Base-by-base conservation (phyloP, 768 basidiomycete genomes). In the Sporobolomyces roseus region DNA sequence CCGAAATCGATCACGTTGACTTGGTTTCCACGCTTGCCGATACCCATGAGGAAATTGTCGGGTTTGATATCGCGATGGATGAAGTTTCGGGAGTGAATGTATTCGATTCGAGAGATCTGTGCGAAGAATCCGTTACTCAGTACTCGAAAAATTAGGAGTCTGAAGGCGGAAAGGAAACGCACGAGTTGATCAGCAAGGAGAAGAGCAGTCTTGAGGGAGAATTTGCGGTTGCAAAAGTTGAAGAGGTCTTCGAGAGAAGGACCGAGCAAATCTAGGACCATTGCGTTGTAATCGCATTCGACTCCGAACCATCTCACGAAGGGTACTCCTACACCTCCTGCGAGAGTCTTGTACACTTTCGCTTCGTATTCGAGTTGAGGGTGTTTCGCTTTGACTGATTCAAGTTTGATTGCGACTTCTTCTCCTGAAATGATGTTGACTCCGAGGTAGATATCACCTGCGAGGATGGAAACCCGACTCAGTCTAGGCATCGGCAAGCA, bases 381-480 rank as follows among this genome's bases (percentile, higher is more conserved):
- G 75, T 99, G 96, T 80, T 99, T 99, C 74, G 96, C 96, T 81
- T 99, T 99, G 80, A 98, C 92, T 2, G 94, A 97, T 81, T 99
- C 96, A 76, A 99, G 90, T 82, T 99, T 99, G 85, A 99, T 99
- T 78, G 93, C 96, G 69, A 98, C 94, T 79, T 98, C 96, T 79
- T 99, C 96, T 30, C 94, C 94, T 23, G 94, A 97, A 78, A 98
- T 97, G 83, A 99, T 97, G 84, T 98, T 99, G 80, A 96, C 94
- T 65, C 96, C 96, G 70, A 98, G 90, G 80, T 98, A 98, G 81
- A 99, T 97, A 79, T 97, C 94, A 80, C 93, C 94, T 94, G 71
- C 29, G 12, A 13, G 23, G 17, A 41, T 41, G n/a, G n/a, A n/a
- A n/a, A n/a, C n/a, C n/a, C n/a, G n/a, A n/a, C n/a, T n/a, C n/a